Conservation (phyloP, 2,329 filamentous ascomycete species). For the Ilyonectria mors-panacis region DNA sequence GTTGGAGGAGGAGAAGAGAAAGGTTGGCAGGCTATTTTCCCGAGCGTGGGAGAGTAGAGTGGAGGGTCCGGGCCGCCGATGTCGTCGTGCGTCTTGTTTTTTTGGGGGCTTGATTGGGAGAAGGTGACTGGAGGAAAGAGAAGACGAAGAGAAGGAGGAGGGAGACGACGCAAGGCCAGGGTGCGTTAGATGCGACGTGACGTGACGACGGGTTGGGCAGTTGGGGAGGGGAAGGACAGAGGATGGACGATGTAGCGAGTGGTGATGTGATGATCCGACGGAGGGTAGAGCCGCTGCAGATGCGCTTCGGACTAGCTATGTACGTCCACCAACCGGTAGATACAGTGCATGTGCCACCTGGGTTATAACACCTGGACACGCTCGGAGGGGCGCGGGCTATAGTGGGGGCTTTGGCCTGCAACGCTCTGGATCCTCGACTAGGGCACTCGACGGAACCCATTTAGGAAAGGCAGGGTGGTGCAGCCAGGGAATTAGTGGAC, state of each 20-base stretch:
- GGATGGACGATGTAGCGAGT: slow-evolving; percentile 5
- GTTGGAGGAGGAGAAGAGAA: slow-evolving; percentile 15
- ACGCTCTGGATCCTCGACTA: neutral
- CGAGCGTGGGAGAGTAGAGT: neutral
- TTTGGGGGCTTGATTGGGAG: slow-evolving; percentile 18
- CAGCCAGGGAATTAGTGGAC: slow-evolving; percentile 17
- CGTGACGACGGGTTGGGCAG: slow-evolving; percentile 24
- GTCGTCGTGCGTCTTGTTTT: slow-evolving; percentile 35
- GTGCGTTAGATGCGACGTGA: slow-evolving; percentile 21
- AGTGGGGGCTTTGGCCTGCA: slow-evolving; percentile 6
- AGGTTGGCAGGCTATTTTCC: neutral
- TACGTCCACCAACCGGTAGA: neutral
- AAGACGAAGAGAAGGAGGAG: slow-evolving; percentile 6
- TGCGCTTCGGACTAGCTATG: neutral
- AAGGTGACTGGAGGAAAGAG: neutral
- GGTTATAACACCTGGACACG: neutral
- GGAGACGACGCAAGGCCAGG: slow-evolving; percentile 29
- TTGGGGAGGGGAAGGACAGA: slow-evolving; percentile 24
- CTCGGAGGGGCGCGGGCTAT: slow-evolving; percentile 3
- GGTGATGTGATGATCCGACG: slow-evolving; percentile 46
- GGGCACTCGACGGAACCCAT: neutral
- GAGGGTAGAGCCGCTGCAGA: slow-evolving; percentile 20
- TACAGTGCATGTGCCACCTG: slow-evolving; percentile 19
- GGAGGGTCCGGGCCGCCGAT: slow-evolving; percentile 25
- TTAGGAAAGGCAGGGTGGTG: neutral